Percentiles rank a stretch among this genome's conserved stretches.
These are phyloP conservation scores for Glaciozyma martinii DNA, from an alignment of 768 basidiomycete genomes.

Conservation along the genomic window DNA sequence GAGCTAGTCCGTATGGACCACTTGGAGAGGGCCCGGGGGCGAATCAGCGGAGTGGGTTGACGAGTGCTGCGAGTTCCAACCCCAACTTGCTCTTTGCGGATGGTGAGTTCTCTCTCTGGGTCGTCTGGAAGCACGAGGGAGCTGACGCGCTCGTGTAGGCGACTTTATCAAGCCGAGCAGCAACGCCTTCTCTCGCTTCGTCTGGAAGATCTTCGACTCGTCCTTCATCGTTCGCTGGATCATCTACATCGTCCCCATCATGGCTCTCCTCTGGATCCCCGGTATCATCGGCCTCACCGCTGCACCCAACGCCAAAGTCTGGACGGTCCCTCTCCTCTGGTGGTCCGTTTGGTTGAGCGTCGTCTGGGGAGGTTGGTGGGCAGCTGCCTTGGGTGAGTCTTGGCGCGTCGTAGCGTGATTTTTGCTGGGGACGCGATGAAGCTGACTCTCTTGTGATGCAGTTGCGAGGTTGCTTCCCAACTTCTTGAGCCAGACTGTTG, in stretches of 20 bases:
- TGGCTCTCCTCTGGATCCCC: conserved; percentile 57
- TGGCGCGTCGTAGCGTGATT: conserved; percentile 5
- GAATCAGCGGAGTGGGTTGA: conserved; percentile 5
- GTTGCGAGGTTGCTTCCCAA: conserved; percentile 45
- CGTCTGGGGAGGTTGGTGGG: conserved; percentile 81
- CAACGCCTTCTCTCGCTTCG: conserved; percentile 21
- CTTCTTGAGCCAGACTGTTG: conserved; percentile 49
- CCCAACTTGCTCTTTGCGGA: conserved; percentile 30
- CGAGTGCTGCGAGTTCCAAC: conserved; percentile 13
- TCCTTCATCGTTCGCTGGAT: conserved; percentile 41
- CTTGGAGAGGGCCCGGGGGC: conserved; percentile 3
- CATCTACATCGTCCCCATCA: conserved; percentile 61
- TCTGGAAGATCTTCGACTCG: conserved; percentile 24
- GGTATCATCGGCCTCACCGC: conserved; percentile 57
- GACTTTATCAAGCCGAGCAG: background rate
- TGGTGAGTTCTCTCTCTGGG: conserved; percentile 1
- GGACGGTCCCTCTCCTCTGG: conserved; percentile 38
- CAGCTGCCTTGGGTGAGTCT: conserved; percentile 49
- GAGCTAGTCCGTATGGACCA: conserved; percentile 22
- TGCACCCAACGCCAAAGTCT: conserved; percentile 49
- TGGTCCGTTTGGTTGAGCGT: conserved; percentile 62
- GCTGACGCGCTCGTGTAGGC: background rate
- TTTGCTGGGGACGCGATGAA: background rate
- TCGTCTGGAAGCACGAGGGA: background rate
- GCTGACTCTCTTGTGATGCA: conserved; percentile 47